Evolutionary conservation across 768 basidiomycete genomes (phyloP).

Genomic region (Amanita phalloides): DNA sequence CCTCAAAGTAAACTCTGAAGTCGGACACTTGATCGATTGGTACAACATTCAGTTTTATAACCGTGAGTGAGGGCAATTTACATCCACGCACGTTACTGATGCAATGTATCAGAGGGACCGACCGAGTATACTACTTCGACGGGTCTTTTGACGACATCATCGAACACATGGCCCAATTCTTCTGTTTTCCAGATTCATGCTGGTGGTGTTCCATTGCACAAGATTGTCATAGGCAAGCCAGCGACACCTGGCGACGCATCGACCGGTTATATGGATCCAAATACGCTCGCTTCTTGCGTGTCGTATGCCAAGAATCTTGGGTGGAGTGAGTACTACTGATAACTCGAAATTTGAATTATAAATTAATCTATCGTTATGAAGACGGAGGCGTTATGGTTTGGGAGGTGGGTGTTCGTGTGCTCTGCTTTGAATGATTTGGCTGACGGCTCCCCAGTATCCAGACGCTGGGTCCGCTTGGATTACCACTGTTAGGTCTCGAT

Average conservation of each 20-base stretch:
- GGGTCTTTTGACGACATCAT: constrained; percentile 41
- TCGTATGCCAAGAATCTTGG: constrained; percentile 36
- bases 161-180: constrained; percentile 39
- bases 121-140: constrained; percentile 43
- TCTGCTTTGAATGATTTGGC: not conserved
- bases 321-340: constrained; percentile 35
- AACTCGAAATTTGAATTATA: not conserved
- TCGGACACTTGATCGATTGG: constrained; percentile 57
- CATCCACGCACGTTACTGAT: not conserved
- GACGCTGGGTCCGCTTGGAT: not conserved
- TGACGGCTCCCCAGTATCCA: not conserved
- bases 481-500: not conserved
- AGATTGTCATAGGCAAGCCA: constrained; percentile 62
- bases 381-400: not conserved
- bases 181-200: constrained; percentile 39
- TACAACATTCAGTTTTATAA: constrained; percentile 38
- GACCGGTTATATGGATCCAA: constrained; percentile 41
- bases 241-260: constrained; percentile 27
- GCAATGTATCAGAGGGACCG: constrained; percentile 27
- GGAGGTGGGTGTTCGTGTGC: not conserved
- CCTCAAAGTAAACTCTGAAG: constrained; percentile 36
- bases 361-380: not conserved
- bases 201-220: constrained; percentile 36
- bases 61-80: constrained; percentile 11
- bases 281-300: constrained; percentile 41